phyloP scores from a whole-genome alignment of 441 rosid genomes.

The Lepidium campestre region DNA sequence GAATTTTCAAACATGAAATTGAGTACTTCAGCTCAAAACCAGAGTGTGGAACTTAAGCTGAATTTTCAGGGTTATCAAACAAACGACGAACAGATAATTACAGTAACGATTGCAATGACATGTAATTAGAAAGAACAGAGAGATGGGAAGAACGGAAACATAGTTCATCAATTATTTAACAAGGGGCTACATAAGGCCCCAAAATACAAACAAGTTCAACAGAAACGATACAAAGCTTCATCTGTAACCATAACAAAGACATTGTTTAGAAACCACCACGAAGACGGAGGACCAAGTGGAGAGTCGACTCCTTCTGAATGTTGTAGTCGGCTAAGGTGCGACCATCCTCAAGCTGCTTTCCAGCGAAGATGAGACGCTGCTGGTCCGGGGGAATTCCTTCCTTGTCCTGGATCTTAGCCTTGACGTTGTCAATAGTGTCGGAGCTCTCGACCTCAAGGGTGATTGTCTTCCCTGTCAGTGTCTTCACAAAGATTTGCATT shows the following conservation, averaged over 20 bases:
- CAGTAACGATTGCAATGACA: neutral
- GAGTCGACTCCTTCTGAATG: slow-evolving; percentile 58
- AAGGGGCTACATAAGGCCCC: neutral
- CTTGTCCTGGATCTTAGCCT: slow-evolving; percentile 58
- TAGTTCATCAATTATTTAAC: slow-evolving; percentile 9
- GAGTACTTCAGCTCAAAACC: too few species aligned
- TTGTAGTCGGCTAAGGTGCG: slow-evolving; percentile 50
- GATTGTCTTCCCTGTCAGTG: slow-evolving; percentile 51
- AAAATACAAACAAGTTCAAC: neutral
- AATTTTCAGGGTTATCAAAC: too few species aligned
- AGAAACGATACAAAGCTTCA: neutral
- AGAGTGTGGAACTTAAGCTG: too few species aligned
- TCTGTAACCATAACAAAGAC: neutral
- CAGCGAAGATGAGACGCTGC: slow-evolving; percentile 57
- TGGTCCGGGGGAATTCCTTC: slow-evolving; percentile 59
- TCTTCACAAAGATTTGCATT: slow-evolving; percentile 55
- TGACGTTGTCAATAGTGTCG: slow-evolving; percentile 49
- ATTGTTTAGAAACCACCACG: slow-evolving; percentile 43
- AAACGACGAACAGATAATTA: too few species aligned
- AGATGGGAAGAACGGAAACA: neutral
- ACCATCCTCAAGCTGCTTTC: slow-evolving; percentile 59
- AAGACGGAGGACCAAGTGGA: slow-evolving; percentile 54
- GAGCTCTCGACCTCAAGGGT: slow-evolving; percentile 50
- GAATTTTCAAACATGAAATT: too few species aligned
- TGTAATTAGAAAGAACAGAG: too few species aligned